A percentile compares a stretch with the other conserved stretches of the same genome.
Conservation (phyloP, 2,329 filamentous ascomycete genomes). For the Colletotrichum siamense region DNA sequence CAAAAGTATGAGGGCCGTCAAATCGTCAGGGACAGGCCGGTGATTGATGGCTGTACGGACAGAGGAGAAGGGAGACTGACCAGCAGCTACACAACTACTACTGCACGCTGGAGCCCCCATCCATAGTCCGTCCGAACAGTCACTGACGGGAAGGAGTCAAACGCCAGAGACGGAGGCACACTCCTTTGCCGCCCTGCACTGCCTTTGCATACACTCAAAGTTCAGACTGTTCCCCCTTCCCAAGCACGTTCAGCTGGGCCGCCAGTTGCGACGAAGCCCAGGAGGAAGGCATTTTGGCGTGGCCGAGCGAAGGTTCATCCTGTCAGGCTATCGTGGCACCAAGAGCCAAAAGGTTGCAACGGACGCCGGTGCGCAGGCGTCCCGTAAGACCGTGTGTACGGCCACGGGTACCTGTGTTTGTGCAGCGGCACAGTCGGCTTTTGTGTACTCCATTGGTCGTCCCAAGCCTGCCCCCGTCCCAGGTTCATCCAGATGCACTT, state of each 20-base stretch:
- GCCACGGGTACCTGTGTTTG: conserved; percentile 6
- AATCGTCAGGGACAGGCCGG: neutral
- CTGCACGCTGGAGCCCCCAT: neutral
- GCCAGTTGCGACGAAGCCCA: neutral
- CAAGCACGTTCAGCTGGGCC: neutral
- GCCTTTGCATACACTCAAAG: neutral
- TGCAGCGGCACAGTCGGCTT: neutral
- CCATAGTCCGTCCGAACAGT: conserved; percentile 8
- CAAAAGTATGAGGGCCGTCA: neutral
- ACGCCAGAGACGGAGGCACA: neutral
- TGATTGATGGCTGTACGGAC: neutral
- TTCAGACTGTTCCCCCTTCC: neutral
- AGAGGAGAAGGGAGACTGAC: neutral
- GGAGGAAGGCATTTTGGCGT: neutral
- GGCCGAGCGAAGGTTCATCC: conserved; percentile 18
- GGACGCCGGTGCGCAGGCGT: conserved; percentile 12
- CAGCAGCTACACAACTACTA: neutral
- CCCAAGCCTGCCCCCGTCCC: neutral
- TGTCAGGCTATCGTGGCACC: conserved; percentile 10
- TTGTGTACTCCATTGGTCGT: neutral
- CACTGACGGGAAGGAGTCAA: conserved; percentile 8
- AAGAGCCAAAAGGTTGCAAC: neutral
- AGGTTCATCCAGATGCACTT: neutral
- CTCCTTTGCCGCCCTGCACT: neutral
- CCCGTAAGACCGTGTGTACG: neutral